Conservation (phyloP, 768 basidiomycete species). For the Dendrothele bispora region DNA sequence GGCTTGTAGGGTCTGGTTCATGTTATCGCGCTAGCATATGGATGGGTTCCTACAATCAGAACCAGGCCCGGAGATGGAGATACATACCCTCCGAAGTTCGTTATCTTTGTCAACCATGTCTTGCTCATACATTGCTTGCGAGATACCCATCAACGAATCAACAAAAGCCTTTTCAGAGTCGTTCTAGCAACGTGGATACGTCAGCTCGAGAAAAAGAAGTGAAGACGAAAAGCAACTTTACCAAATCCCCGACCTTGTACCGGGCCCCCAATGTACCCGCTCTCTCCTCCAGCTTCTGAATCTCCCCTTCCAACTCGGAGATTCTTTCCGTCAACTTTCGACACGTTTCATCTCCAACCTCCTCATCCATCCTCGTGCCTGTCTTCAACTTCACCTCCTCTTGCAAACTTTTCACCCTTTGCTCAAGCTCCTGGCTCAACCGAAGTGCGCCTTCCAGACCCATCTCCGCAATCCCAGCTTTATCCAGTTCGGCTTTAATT, state of each 20-base stretch:
- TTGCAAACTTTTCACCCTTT: background rate
- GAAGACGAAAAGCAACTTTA: slow-evolving; percentile 20
- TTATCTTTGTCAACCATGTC: slow-evolving; percentile 54
- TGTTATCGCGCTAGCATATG: background rate
- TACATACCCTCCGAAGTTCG: slow-evolving; percentile 37
- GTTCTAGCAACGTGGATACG: background rate
- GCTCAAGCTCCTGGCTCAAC: slow-evolving; percentile 23
- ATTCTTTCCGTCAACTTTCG: background rate
- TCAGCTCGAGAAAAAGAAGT: background rate
- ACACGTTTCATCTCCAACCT: background rate
- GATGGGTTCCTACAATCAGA: background rate
- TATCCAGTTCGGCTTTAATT: slow-evolving; percentile 23
- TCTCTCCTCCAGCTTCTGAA: slow-evolving; percentile 12
- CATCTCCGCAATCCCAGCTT: slow-evolving; percentile 26
- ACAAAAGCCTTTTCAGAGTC: slow-evolving; percentile 47
- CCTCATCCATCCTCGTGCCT: background rate
- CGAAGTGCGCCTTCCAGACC: slow-evolving; percentile 11
- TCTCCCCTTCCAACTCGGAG: slow-evolving; percentile 1
- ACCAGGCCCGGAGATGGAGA: background rate
- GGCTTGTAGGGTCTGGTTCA: slow-evolving; percentile 1
- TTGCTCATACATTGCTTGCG: slow-evolving; percentile 50
- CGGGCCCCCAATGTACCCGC: slow-evolving; percentile 33
- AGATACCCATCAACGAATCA: slow-evolving; percentile 40
- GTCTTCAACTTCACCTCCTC: background rate
- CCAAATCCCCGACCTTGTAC: slow-evolving; percentile 48